Evolutionary conservation across 129 eudicot genomes (phyloP).

Genomic region (Mikania micrantha): DNA sequence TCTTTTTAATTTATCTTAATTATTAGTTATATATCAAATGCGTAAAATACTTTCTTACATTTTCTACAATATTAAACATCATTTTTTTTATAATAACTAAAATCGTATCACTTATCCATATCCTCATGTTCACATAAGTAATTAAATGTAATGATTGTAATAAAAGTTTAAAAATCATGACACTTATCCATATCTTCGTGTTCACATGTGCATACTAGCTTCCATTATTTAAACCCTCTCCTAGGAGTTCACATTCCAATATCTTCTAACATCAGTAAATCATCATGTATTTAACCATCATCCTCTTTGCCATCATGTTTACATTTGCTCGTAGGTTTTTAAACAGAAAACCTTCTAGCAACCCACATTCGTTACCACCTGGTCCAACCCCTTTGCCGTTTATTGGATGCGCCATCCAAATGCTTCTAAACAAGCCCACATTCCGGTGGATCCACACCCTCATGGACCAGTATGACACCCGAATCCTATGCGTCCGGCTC

Average conservation of each 20-base stretch:
- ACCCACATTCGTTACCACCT: conserved; percentile 31
- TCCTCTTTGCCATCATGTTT: neutral
- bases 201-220: neutral
- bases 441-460: conserved; percentile 41
- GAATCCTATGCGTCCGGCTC: conserved; percentile 28
- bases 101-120: neutral
- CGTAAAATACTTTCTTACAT: too few species aligned
- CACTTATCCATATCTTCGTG: too few species aligned
- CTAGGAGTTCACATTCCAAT: neutral
- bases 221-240: neutral
- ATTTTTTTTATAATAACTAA: too few species aligned
- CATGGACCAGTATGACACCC: conserved; percentile 33
- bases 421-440: conserved; percentile 19
- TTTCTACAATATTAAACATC: too few species aligned
- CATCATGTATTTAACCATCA: neutral
- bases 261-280: neutral
- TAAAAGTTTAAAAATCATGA: too few species aligned
- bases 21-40: too few species aligned
- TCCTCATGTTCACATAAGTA: neutral
- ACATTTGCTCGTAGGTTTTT: neutral
- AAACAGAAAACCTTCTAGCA: neutral
- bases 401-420: conserved; percentile 23
- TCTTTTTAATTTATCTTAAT: too few species aligned
- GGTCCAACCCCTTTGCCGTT: conserved; percentile 37
- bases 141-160: too few species aligned